A percentile compares a stretch with the other conserved stretches of the same genome.
phyloP scores from a whole-genome alignment of 352 stramenopile genomes.

The Globisporangium ultimum region DNA sequence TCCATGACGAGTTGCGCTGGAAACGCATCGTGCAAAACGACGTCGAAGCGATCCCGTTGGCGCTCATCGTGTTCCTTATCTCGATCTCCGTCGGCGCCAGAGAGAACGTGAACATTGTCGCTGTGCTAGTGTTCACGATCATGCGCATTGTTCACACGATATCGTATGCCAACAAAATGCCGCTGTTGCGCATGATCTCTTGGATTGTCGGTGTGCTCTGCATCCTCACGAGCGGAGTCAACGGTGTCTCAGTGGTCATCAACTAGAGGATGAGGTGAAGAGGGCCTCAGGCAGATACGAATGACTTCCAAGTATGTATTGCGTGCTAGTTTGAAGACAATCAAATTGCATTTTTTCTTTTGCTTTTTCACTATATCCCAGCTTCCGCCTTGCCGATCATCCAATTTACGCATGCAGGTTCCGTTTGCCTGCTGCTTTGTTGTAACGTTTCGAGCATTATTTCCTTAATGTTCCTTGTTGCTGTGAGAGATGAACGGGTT shows the following conservation, averaged over 20 bases:
- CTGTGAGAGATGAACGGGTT: constrained; percentile 33
- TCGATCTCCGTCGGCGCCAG: constrained; percentile 18
- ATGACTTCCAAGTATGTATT: too few species aligned
- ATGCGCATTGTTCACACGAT: constrained; percentile 27
- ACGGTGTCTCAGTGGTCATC: neutral
- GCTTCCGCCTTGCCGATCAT: too few species aligned
- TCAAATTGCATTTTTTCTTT: too few species aligned
- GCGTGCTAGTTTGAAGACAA: too few species aligned
- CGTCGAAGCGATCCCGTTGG: constrained; percentile 34
- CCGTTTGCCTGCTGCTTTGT: too few species aligned
- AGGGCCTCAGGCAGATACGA: too few species aligned
- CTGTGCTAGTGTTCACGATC: constrained; percentile 24
- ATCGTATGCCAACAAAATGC: constrained; percentile 27
- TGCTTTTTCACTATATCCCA: too few species aligned
- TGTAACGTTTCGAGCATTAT: too few species aligned
- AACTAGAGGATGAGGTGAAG: neutral
- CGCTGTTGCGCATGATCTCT: constrained; percentile 25
- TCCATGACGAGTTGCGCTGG: constrained; percentile 28
- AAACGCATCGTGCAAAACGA: constrained; percentile 37
- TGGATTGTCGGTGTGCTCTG: constrained; percentile 14
- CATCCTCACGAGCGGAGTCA: constrained; percentile 10
- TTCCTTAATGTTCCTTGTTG: too few species aligned
- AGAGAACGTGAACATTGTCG: constrained; percentile 16
- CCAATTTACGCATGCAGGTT: too few species aligned
- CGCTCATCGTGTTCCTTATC: constrained; percentile 20